Conservation (phyloP, 2,329 filamentous ascomycete species). For the Xylaria sp. region DNA sequence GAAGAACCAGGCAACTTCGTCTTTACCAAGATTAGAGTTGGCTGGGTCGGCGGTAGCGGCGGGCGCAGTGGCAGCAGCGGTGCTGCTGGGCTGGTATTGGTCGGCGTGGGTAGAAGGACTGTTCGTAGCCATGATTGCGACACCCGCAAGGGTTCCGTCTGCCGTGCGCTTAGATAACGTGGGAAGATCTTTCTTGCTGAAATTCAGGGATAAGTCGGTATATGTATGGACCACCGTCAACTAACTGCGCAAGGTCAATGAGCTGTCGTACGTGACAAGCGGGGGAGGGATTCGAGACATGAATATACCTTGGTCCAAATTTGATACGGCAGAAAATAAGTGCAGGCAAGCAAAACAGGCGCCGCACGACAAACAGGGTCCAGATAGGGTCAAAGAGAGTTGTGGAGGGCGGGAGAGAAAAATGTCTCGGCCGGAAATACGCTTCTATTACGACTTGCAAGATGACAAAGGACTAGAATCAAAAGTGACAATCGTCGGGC, state of each 20-base stretch:
- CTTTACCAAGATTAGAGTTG: constrained; percentile 71
- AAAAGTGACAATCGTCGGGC: constrained; percentile 11
- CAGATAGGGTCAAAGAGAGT: constrained; percentile 32
- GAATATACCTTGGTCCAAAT: constrained; percentile 35
- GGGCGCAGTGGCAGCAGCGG: constrained; percentile 50
- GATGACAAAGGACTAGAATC: constrained; percentile 26
- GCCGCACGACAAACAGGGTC: constrained; percentile 33
- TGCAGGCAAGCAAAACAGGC: constrained; percentile 35
- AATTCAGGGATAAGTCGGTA: constrained; percentile 22
- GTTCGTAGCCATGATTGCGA: constrained; percentile 66
- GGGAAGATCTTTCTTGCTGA: constrained; percentile 24
- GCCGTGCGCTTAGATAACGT: constrained; percentile 32
- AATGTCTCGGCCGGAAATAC: constrained; percentile 32
- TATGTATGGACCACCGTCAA: constrained; percentile 18
- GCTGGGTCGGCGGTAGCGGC: constrained; percentile 46
- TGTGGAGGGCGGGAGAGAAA: constrained; percentile 12
- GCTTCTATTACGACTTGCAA: constrained; percentile 22
- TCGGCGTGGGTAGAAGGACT: constrained; percentile 61
- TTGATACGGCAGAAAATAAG: constrained; percentile 22
- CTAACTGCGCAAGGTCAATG: constrained; percentile 21
- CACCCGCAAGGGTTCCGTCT: constrained; percentile 25
- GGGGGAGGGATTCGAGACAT: constrained; percentile 3
- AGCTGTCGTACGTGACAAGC: constrained; percentile 15
- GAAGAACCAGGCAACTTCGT: constrained; percentile 99
- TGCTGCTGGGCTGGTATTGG: constrained; percentile 52